Base-by-base conservation (phyloP, 2,329 filamentous ascomycete genomes). In the Aureobasidium sp. region DNA sequence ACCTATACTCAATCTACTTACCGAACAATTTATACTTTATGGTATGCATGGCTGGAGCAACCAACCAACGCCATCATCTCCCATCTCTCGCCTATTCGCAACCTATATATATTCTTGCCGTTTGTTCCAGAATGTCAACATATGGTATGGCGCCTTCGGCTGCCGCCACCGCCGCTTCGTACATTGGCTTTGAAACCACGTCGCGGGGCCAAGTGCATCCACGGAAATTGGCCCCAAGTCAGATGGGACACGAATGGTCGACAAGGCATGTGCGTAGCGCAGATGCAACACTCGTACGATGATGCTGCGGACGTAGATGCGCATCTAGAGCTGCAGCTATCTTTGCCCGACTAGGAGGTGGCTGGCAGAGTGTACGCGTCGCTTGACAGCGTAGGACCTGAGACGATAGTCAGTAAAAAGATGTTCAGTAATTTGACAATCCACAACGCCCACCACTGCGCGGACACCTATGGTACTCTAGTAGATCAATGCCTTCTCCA, bases 251-350 rank as follows among this genome's bases (percentile, higher is more conserved):
- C 27, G 53, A 46, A 15, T 44, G n/a, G 20, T 57, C 46, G 53
- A 57, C 39, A 12, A 46, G 23, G 53, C 39, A 36, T 51, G 41
- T 44, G 53, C 39, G 53, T 29, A 55, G 34, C 32, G 34, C 20
- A 23, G 26, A 57, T 57, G 53, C 53, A 46, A 36, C 26, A 56
- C 53, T 57, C 53, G 53, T 57, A 57, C 53, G 53, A 57, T 46
- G 12, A 10, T 44, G 26, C n/a, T 57, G 20, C 27, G 53, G 20
- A 57, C 13, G 34, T 52, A 17, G n/a, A 27, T 5, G 26, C 34
- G 34, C 50, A 52, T 52, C 50, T 52, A 52, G 50, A 52, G 3
- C 23, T 20, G 9, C 17, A 53, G 36, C 23, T 29, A 55, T 55
- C 37, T 42, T 55, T 55, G 26, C 36, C 37, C 42, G 37, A 52